Evolutionary conservation across 331 rosid species (phyloP).

Genomic region (Phaseolus coccineus): DNA sequence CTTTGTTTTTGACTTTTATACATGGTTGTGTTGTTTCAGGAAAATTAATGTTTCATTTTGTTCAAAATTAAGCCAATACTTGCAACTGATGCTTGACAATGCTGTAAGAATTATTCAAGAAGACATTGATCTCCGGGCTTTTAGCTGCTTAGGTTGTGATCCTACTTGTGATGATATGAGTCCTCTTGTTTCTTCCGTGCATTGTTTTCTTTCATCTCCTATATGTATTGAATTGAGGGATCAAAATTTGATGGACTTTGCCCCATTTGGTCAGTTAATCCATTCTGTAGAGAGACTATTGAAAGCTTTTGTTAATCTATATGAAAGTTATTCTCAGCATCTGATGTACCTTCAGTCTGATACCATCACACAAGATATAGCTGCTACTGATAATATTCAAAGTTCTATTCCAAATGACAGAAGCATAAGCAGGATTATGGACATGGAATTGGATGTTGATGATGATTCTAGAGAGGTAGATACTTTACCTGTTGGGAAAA

Average conservation of each 20-base stretch:
- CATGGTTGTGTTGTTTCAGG: constrained; percentile 56
- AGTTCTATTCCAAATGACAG: constrained; percentile 50
- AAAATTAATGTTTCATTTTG: constrained; percentile 60
- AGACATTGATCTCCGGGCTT: constrained; percentile 54
- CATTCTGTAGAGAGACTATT: constrained; percentile 69
- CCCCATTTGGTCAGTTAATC: constrained; percentile 58
- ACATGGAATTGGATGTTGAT: constrained; percentile 82
- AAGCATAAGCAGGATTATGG: constrained; percentile 74
- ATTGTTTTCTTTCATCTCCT: constrained; percentile 71
- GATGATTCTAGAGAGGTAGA: constrained; percentile 74
- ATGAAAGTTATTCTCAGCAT: constrained; percentile 67
- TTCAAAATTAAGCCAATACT: constrained; percentile 61
- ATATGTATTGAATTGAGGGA: constrained; percentile 58
- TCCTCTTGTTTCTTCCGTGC: constrained; percentile 61
- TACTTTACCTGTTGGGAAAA: constrained; percentile 54
- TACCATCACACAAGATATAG: constrained; percentile 48
- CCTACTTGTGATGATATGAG: constrained; percentile 55
- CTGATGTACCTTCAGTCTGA: constrained; percentile 55
- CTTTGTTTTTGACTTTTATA: constrained; percentile 21
- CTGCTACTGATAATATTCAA: constrained; percentile 52
- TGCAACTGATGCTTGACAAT: constrained; percentile 64
- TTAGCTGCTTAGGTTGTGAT: constrained; percentile 58
- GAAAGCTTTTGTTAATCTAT: constrained; percentile 65
- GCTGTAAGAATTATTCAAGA: constrained; percentile 63
- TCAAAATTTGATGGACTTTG: constrained; percentile 52